Evolutionary conservation across 805 yeast species (phyloP).

Genomic region (Candida boleticola): DNA sequence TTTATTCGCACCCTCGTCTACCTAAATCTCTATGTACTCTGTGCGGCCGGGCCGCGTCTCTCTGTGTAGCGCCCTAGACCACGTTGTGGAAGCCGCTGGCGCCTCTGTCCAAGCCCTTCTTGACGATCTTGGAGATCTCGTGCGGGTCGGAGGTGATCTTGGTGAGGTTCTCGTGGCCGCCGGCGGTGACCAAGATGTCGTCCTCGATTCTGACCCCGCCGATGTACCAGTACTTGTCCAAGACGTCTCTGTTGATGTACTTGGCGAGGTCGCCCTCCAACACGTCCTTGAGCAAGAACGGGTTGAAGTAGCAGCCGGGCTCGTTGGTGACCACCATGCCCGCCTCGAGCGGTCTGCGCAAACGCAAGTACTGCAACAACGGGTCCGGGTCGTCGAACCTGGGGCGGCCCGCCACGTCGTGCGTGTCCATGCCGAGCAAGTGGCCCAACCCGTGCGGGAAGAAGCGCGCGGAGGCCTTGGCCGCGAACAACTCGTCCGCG

Average conservation of each 20-base stretch:
- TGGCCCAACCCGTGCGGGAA: constrained; percentile 98
- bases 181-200: constrained; percentile 74
- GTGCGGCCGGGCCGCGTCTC: too few relatives aligned
- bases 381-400: constrained; percentile 84
- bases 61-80: too few relatives aligned
- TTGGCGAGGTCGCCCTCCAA: constrained; percentile 46
- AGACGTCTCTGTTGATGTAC: constrained; percentile 61
- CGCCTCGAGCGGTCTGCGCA: constrained; percentile 66
- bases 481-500: constrained; percentile 64
- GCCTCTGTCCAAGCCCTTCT: constrained; percentile 63
- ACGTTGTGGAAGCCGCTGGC: constrained; percentile 60
- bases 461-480: constrained; percentile 73
- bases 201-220: constrained; percentile 99
- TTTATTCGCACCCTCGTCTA: too few relatives aligned
- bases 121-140: constrained; percentile 76
- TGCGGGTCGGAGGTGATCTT: constrained; percentile 81
- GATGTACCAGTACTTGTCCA: constrained; percentile 77
- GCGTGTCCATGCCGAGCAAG: constrained; percentile 90
- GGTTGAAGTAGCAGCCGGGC: constrained; percentile 92
- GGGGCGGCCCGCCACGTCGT: constrained; percentile 89
- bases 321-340: constrained; percentile 93
- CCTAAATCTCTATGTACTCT: too few relatives aligned
- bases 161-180: constrained; percentile 81
- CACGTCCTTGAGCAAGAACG: constrained; percentile 68
- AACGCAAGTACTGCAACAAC: constrained; percentile 70